A percentile compares a stretch with the other conserved stretches of the same genome.
Evolutionary conservation across 768 basidiomycete genomes (phyloP).

Genomic region (Rhizopogon sp.): DNA sequence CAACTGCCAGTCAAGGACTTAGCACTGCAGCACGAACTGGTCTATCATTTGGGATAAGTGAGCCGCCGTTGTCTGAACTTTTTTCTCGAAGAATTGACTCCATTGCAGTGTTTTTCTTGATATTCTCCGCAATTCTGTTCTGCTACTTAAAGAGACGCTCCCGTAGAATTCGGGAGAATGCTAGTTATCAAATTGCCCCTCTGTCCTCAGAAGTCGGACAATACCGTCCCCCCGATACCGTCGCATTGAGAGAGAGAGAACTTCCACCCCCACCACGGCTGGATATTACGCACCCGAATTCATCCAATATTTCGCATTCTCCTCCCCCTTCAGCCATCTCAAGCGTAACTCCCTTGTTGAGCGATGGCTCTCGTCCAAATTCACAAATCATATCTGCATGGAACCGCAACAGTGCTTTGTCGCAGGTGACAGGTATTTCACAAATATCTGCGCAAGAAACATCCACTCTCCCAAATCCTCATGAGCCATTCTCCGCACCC

Average conservation of each 20-base stretch:
- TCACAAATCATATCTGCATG: constrained; percentile 1
- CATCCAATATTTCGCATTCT: not conserved
- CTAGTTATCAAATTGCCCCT: not conserved
- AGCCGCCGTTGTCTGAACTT: constrained; percentile 1
- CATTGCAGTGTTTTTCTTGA: constrained; percentile 1
- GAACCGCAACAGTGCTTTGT: constrained; percentile 4
- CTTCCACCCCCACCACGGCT: not conserved
- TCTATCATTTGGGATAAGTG: constrained; percentile 21
- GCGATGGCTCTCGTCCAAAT: not conserved
- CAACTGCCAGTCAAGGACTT: constrained; percentile 3
- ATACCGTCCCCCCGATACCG: constrained; percentile 2
- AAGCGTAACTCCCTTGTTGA: not conserved
- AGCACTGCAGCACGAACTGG: constrained; percentile 18
- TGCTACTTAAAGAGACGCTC: constrained; percentile 6
- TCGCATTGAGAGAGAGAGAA: not conserved
- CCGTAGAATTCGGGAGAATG: constrained; percentile 1
- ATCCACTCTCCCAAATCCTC: constrained; percentile 4
- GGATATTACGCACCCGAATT: not conserved
- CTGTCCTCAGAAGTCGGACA: constrained; percentile 7
- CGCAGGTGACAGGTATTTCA: not conserved
- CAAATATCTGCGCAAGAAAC: not conserved
- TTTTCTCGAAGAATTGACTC: not conserved
- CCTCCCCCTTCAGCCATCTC: not conserved
- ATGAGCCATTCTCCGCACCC: constrained; percentile 6
- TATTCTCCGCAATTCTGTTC: not conserved